Conservation (phyloP, 2,329 filamentous ascomycete genomes). For the Aspergillus luchuensis region DNA sequence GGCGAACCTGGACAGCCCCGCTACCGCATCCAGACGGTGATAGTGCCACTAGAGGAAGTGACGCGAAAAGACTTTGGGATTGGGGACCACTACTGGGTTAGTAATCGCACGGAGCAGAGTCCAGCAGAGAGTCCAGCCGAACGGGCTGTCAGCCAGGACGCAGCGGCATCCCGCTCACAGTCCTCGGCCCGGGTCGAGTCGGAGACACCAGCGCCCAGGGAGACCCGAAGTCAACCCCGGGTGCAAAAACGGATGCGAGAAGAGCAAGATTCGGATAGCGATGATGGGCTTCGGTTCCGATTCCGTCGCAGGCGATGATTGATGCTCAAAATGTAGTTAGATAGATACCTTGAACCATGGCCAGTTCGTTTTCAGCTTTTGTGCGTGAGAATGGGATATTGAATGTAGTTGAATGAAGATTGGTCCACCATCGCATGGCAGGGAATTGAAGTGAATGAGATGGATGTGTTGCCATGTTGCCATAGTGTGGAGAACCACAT, state of each 20-base stretch:
- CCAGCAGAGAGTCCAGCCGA: constrained; percentile 26
- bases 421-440: too few relatives aligned
- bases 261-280: constrained; percentile 55
- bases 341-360: too few relatives aligned
- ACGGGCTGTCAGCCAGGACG: constrained; percentile 10
- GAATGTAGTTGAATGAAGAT: too few relatives aligned
- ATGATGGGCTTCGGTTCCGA: constrained; percentile 59
- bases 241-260: constrained; percentile 38
- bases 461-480: background rate
- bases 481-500: background rate
- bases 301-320: constrained; percentile 51
- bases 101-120: constrained; percentile 28
- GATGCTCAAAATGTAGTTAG: too few relatives aligned
- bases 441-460: background rate
- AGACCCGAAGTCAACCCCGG: constrained; percentile 16
- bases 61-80: constrained; percentile 71
- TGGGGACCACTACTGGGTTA: constrained; percentile 73
- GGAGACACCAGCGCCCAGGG: constrained; percentile 14
- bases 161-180: constrained; percentile 15
- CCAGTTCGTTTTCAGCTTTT: too few relatives aligned
- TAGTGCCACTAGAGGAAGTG: constrained; percentile 72
- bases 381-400: too few relatives aligned
- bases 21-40: constrained; percentile 56
- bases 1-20: constrained; percentile 38
- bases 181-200: constrained; percentile 25